Base-by-base conservation (phyloP, 2,329 filamentous ascomycete genomes). In the Juglanconis sp. region DNA sequence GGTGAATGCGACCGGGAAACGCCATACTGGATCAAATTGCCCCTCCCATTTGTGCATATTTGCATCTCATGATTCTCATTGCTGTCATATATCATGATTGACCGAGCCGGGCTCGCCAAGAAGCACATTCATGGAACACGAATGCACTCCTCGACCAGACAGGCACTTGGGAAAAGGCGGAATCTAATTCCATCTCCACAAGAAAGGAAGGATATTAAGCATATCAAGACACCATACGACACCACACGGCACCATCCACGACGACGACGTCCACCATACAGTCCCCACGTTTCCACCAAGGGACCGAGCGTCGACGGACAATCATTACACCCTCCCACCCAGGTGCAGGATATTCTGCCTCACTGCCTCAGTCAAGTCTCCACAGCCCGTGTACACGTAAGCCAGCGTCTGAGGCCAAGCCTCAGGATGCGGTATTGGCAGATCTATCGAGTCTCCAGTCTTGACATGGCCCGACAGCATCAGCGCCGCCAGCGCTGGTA, bases 361-460 rank as follows among this genome's bases (percentile, higher is more conserved):
- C 49, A 84, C 77, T 2, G 75, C 74, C 10, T 76, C 72, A 1
- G 78, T 82, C 53, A 80, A 60, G 50, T 76, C 73, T 11, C 76
- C 77, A 56, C 77, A 72, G 40, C 80, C 80, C 0, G 79, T 83
- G 67, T 86, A 87, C 32, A 84, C 74, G 65, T 83, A 81, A 4
- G 74, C 72, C n/a, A 85, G 73, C 0, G 84, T 86, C 57, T 82
- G 77, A 2, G 69, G 67, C 85, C 85, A 88, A 7, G 74, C 79
- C 54, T 79, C 77, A 1, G 85, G 84, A 59, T 81, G 75, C 1
- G 85, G 85, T 57, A 88, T 64, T 0, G 84, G 84, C 9, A 87
- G 72, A 64, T 87, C 83, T 55, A 88, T 74, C 2, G 74, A 73
- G 65, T 87, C 84, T 34, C 82, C 79, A 31, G 76, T 74, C 13